Conservation (phyloP, 2,329 filamentous ascomycete genomes). For the Paraconiothyrium brasiliense region DNA sequence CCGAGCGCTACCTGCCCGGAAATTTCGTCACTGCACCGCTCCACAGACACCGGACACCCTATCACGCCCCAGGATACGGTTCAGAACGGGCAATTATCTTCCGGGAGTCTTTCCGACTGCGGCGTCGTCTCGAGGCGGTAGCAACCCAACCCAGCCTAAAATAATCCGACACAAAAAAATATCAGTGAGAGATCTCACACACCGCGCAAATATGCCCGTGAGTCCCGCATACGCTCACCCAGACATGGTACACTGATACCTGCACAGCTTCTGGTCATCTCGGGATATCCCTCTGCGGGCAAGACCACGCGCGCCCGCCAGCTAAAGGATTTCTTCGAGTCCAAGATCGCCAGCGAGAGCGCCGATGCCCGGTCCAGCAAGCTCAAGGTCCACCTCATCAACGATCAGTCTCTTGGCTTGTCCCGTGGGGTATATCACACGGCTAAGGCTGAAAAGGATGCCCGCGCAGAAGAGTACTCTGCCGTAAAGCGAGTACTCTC, state of each 20-base stretch:
- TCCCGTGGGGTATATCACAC: slow-evolving; percentile 77
- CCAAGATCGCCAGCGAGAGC: slow-evolving; percentile 61
- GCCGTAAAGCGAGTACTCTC: slow-evolving; percentile 80
- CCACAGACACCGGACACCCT: slow-evolving; percentile 3
- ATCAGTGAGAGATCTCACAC: not conserved
- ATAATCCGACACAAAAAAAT: not conserved
- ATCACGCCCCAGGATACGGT: slow-evolving; percentile 1
- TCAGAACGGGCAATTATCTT: slow-evolving; percentile 14
- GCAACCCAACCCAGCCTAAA: not conserved
- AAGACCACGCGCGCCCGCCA: slow-evolving; percentile 70
- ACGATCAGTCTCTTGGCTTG: slow-evolving; percentile 75
- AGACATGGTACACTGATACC: slow-evolving; percentile 29
- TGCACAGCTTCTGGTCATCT: slow-evolving; percentile 67
- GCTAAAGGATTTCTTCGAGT: slow-evolving; percentile 70
- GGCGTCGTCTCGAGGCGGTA: slow-evolving; percentile 28
- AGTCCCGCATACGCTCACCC: slow-evolving; percentile 19
- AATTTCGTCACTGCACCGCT: slow-evolving; percentile 22
- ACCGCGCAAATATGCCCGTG: slow-evolving; percentile 36
- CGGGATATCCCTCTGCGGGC: slow-evolving; percentile 70
- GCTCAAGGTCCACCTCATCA: slow-evolving; percentile 77
- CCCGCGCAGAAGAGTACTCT: slow-evolving; percentile 77
- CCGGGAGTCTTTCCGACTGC: slow-evolving; percentile 12
- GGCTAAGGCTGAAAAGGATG: slow-evolving; percentile 83
- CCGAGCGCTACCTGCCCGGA: slow-evolving; percentile 5
- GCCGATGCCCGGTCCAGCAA: slow-evolving; percentile 58